These are phyloP conservation scores for Colletotrichum simmondsii DNA, from an alignment of 2,329 filamentous ascomycete genomes.

Conservation along the genomic window DNA sequence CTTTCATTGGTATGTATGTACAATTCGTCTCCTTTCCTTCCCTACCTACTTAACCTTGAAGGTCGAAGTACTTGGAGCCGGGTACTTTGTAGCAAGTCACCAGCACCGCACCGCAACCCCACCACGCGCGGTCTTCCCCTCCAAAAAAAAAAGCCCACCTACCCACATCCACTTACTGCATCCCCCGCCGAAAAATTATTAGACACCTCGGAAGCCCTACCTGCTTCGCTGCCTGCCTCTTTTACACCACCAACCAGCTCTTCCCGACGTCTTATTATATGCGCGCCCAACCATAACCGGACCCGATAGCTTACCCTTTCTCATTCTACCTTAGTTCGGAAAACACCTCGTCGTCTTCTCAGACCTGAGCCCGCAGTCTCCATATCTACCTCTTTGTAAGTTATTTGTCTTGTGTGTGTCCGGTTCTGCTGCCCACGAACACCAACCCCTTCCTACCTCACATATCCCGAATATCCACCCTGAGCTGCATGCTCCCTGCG, in stretches of 20 bases:
- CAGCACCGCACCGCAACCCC: slow-evolving; percentile 22
- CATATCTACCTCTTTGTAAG: slow-evolving; percentile 20
- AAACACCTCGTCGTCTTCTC: slow-evolving; percentile 2
- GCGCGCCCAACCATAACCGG: slow-evolving; percentile 26
- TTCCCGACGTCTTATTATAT: slow-evolving; percentile 30
- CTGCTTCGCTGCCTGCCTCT: slow-evolving; percentile 7
- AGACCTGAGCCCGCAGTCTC: neutral
- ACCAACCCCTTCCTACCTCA: neutral
- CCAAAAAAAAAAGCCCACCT: slow-evolving; percentile 31
- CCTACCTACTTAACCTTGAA: neutral
- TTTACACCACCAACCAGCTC: neutral
- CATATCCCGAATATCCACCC: slow-evolving; percentile 27
- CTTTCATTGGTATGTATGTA: too few species aligned
- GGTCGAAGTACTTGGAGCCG: slow-evolving; percentile 9
- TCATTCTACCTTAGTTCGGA: slow-evolving; percentile 18
- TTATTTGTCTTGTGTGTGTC: slow-evolving; percentile 20
- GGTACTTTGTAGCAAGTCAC: slow-evolving; percentile 17
- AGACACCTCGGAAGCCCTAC: slow-evolving; percentile 35
- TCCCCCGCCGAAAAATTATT: slow-evolving; percentile 35
- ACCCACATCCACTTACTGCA: slow-evolving; percentile 31
- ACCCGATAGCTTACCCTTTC: slow-evolving; percentile 31
- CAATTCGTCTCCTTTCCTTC: too few species aligned
- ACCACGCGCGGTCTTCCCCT: slow-evolving; percentile 28
- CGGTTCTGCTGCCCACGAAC: neutral
- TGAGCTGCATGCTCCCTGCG: slow-evolving; percentile 25